Evolutionary conservation across 2,329 filamentous ascomycete genomes (phyloP).

Genomic region (Paecilomyces niveus): DNA sequence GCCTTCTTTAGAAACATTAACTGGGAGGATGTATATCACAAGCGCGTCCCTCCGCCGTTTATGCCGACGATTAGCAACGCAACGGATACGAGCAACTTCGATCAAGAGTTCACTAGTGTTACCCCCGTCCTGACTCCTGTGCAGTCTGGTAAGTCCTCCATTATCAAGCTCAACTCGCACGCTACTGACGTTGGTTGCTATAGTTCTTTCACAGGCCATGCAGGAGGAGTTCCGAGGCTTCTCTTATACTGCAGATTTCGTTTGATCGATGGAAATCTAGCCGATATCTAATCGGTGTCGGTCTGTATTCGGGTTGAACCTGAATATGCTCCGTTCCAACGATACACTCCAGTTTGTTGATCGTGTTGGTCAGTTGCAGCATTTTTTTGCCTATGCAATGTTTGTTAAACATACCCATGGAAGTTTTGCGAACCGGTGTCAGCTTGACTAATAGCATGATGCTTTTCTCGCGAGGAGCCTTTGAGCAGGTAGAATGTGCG

Average conservation of each 20-base stretch:
- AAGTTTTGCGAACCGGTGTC: conserved; percentile 17
- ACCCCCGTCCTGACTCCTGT: conserved; percentile 96
- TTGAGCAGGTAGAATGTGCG: conserved; percentile 13
- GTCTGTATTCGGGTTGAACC: neutral
- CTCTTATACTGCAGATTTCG: conserved; percentile 91
- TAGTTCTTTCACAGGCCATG: conserved; percentile 96
- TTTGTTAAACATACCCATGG: conserved; percentile 20
- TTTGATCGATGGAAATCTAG: conserved; percentile 41
- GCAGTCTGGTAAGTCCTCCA: conserved; percentile 70
- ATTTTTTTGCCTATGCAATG: conserved; percentile 11
- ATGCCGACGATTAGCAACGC: conserved; percentile 81
- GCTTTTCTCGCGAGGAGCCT: neutral
- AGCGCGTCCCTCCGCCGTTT: conserved; percentile 84
- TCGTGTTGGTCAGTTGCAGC: conserved; percentile 5
- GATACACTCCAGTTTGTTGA: neutral
- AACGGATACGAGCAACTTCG: conserved; percentile 99
- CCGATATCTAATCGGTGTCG: conserved; percentile 4
- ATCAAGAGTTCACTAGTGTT: conserved; percentile 96
- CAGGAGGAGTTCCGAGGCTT: conserved; percentile 99
- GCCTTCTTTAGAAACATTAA: conserved; percentile 97
- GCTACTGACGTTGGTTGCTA: conserved; percentile 12
- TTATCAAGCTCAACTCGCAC: conserved; percentile 2
- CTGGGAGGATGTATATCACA: conserved; percentile 98
- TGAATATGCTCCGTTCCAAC: neutral
- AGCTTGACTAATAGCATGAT: conserved; percentile 3